phyloP scores from a whole-genome alignment of 495 filamentous ascomycete species.

The Penicillium tannophilum region DNA sequence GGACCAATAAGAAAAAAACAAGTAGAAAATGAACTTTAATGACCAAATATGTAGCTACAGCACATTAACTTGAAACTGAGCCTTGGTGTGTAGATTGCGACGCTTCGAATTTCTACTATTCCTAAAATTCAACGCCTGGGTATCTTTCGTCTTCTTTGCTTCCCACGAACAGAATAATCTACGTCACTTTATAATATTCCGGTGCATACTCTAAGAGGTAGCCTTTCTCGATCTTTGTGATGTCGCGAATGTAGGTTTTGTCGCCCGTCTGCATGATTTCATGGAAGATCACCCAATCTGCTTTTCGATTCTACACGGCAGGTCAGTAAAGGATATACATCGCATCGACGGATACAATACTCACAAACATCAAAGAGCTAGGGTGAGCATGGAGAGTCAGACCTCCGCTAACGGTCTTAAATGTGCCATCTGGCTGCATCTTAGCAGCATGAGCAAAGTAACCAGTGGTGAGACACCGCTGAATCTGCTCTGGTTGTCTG shows the following conservation, averaged over 20 bases:
- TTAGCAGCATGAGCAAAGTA: slow-evolving; percentile 95
- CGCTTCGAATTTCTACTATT: neutral
- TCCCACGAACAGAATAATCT: slow-evolving; percentile 1
- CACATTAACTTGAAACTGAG: neutral
- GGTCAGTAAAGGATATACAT: slow-evolving; percentile 20
- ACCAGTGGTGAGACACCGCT: slow-evolving; percentile 83
- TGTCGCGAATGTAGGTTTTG: slow-evolving; percentile 89
- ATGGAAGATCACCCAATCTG: slow-evolving; percentile 97
- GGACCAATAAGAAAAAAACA: neutral
- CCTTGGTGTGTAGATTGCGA: neutral
- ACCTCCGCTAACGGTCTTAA: slow-evolving; percentile 76
- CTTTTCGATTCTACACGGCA: slow-evolving; percentile 74
- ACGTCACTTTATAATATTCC: slow-evolving; percentile 72
- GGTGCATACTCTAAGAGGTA: slow-evolving; percentile 91
- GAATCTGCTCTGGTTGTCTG: slow-evolving; percentile 70
- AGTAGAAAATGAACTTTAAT: neutral
- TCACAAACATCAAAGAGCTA: slow-evolving; percentile 87
- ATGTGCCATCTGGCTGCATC: slow-evolving; percentile 94
- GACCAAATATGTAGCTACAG: neutral
- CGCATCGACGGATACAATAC: slow-evolving; percentile 26
- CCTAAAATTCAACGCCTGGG: slow-evolving; percentile 8
- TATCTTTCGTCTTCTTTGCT: neutral
- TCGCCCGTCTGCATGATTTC: slow-evolving; percentile 90
- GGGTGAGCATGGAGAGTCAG: slow-evolving; percentile 84
- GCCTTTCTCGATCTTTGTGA: slow-evolving; percentile 86